These are phyloP conservation scores for Colletotrichum tamarilloi DNA, from an alignment of 2,329 filamentous ascomycete species.

Conservation along the genomic window DNA sequence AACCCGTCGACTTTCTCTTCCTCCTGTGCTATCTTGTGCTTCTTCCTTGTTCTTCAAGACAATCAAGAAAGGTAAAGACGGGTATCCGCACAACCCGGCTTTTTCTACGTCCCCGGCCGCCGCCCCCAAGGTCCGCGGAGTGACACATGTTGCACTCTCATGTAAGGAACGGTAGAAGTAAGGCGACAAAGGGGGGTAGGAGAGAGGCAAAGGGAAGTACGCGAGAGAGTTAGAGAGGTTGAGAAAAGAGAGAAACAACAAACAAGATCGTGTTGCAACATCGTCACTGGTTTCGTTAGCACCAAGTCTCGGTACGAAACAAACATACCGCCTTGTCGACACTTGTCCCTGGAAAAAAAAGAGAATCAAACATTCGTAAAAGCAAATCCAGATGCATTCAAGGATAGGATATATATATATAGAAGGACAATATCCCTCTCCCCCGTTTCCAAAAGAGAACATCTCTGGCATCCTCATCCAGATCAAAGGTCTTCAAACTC, in stretches of 20 bases:
- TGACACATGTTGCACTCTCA: slow-evolving; percentile 9
- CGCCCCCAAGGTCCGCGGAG: slow-evolving; percentile 1
- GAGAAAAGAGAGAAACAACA: not conserved
- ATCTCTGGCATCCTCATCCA: not conserved
- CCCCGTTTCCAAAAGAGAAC: not conserved
- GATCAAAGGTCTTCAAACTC: not conserved
- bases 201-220: too few species aligned
- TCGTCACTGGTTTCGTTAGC: not conserved
- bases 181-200: not conserved
- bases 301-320: slow-evolving; percentile 1
- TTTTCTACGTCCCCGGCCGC: not conserved
- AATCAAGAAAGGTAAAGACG: not conserved
- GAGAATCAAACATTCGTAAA: too few species aligned
- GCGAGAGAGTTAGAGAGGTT: too few species aligned
- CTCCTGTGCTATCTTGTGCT: too few species aligned
- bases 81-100: not conserved
- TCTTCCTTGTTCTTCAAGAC: not conserved
- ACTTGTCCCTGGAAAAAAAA: not conserved
- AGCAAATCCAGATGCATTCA: not conserved
- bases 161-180: not conserved
- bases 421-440: not conserved
- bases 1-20: not conserved
- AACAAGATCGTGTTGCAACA: not conserved
- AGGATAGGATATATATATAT: not conserved
- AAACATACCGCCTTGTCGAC: not conserved